A percentile compares a stretch with the other conserved stretches of the same genome.
Evolutionary conservation across 345 rosid species (phyloP).

Genomic region (Camelina laxa): DNA sequence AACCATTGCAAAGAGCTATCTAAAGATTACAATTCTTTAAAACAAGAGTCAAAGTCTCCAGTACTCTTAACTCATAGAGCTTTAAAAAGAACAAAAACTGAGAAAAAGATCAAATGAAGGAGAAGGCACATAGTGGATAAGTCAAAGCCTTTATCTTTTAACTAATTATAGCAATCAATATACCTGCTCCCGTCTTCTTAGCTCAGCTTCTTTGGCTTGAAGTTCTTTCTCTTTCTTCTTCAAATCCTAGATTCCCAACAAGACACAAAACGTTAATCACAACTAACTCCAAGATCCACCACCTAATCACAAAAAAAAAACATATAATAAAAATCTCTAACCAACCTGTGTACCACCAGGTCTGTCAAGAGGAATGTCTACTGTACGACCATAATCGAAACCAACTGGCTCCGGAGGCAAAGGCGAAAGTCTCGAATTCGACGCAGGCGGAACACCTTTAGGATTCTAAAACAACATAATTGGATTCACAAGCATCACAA

Average conservation of each 20-base stretch:
- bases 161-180: conserved; percentile 25
- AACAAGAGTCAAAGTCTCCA: neutral
- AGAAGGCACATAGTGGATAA: conserved; percentile 14
- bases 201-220: conserved; percentile 94
- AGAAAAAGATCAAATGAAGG: neutral
- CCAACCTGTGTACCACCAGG: conserved; percentile 48
- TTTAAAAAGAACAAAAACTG: neutral
- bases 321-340: neutral
- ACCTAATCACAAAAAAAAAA: conserved; percentile 1
- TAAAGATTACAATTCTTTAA: neutral
- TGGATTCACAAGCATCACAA: conserved; percentile 15
- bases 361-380: conserved; percentile 90
- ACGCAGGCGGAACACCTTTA: conserved; percentile 63
- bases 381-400: conserved; percentile 66
- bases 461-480: conserved; percentile 51
- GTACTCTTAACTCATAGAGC: neutral
- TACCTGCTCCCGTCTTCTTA: conserved; percentile 92
- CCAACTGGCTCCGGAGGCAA: conserved; percentile 96
- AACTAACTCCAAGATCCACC: conserved; percentile 13
- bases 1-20: neutral
- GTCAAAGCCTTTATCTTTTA: neutral
- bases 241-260: conserved; percentile 63
- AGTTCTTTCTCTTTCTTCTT: conserved; percentile 93
- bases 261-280: conserved; percentile 12
- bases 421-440: conserved; percentile 91